Conservation (phyloP, 305 asterid species). For the Rubia tinctorum region DNA sequence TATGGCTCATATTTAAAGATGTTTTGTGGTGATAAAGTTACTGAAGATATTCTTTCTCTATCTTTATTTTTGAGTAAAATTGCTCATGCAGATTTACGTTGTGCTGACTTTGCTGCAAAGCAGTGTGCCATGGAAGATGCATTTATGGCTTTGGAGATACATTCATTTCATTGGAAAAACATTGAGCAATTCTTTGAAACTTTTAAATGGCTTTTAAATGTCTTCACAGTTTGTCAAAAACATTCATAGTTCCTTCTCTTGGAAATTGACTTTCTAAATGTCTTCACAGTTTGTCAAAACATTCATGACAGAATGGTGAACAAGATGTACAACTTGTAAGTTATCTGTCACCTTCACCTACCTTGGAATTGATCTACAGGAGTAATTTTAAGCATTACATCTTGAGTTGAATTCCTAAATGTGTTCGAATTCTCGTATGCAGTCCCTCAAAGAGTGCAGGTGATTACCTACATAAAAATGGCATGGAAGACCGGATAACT, state of each 20-base stretch:
- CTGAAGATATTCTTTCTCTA: constrained; percentile 17
- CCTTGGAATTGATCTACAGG: neutral
- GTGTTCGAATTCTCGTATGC: constrained; percentile 16
- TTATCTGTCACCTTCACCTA: constrained; percentile 20
- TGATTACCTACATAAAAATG: constrained; percentile 29
- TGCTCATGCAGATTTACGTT: constrained; percentile 80
- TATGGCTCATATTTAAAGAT: neutral
- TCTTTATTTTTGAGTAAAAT: constrained; percentile 13
- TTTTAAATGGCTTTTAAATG: neutral
- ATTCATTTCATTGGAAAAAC: constrained; percentile 13
- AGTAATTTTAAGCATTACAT: neutral
- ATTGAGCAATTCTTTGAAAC: constrained; percentile 5
- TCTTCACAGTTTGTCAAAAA: no score
- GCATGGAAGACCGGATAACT: constrained; percentile 46
- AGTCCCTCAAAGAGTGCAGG: constrained; percentile 39
- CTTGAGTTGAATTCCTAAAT: constrained; percentile 8
- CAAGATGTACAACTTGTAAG: constrained; percentile 73
- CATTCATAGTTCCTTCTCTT: constrained; percentile 13
- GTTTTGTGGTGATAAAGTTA: neutral
- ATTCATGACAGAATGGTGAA: constrained; percentile 87
- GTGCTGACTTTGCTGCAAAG: constrained; percentile 84
- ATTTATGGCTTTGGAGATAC: constrained; percentile 86
- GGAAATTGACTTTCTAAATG: constrained; percentile 31
- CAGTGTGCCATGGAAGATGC: constrained; percentile 91
- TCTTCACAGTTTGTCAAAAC: constrained; percentile 72